A percentile compares a stretch with the other conserved stretches of the same genome.
These are phyloP conservation scores for Monosporascus cannonballus DNA, from an alignment of 2,329 filamentous ascomycete species.

Conservation along the genomic window DNA sequence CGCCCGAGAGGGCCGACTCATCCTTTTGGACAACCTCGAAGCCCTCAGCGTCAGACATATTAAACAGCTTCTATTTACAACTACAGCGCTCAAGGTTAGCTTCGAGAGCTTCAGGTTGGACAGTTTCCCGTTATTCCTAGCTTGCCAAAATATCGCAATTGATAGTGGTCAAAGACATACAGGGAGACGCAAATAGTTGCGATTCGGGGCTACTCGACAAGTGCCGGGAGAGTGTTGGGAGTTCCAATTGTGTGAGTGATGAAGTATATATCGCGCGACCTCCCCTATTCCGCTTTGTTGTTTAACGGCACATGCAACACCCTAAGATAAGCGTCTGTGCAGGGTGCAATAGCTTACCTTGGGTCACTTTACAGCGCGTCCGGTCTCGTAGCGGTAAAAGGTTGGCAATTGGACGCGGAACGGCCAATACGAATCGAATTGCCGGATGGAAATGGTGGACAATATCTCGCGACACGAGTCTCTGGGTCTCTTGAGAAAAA, in stretches of 20 bases:
- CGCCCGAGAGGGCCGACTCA: constrained; percentile 30
- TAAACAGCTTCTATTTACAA: constrained; percentile 7
- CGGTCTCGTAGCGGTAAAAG: no score
- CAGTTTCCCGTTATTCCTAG: constrained; percentile 1
- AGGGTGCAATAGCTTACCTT: no score
- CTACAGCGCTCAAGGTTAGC: not conserved
- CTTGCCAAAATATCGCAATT: not conserved
- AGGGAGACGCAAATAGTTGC: not conserved
- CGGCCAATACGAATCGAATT: no score
- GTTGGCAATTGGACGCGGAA: no score
- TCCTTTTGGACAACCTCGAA: constrained; percentile 39
- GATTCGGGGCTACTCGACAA: not conserved
- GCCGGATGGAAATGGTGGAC: no score
- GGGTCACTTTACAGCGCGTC: no score
- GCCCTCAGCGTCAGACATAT: constrained; percentile 43
- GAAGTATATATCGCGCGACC: not conserved
- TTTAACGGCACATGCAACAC: no score
- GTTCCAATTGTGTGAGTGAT: not conserved
- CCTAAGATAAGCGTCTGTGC: no score
- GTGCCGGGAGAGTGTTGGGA: not conserved
- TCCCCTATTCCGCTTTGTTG: not conserved
- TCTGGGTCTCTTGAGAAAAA: no score
- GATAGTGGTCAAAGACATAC: not conserved
- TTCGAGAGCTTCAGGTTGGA: constrained; percentile 3
- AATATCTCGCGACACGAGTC: no score